phyloP scores from a whole-genome alignment of 2,329 filamentous ascomycete genomes.

The Pezicula carpinea region DNA sequence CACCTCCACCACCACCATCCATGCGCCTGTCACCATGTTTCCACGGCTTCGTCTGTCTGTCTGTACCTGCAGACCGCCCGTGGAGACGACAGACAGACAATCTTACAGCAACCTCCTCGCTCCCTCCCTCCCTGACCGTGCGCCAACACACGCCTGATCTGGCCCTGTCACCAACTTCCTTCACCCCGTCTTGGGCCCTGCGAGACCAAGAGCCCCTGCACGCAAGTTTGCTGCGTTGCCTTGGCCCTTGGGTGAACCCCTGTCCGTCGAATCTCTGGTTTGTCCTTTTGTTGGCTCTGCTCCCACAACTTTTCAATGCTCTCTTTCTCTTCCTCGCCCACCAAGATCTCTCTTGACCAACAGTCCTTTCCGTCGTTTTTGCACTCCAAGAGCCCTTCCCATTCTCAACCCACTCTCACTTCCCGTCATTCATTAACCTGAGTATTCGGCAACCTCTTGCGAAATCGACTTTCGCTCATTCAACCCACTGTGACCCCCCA shows the following conservation, averaged over 20 bases:
- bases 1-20: no score
- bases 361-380: constrained; percentile 27
- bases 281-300: constrained; percentile 11
- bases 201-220: no score
- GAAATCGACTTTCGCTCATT: constrained; percentile 31
- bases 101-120: no score
- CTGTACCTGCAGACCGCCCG: no score
- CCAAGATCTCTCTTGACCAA: constrained; percentile 25
- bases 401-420: constrained; percentile 23
- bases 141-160: no score
- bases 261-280: constrained; percentile 13
- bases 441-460: constrained; percentile 19
- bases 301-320: constrained; percentile 7
- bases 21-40: no score
- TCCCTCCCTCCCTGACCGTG: no score
- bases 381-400: constrained; percentile 15
- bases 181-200: no score
- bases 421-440: constrained; percentile 27
- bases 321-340: constrained; percentile 15
- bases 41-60: no score
- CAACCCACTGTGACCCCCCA: constrained; percentile 11
- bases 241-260: constrained; percentile 1
- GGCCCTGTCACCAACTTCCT: no score
- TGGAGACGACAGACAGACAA: no score
- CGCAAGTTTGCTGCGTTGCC: no score